Evolutionary conservation across 345 rosid genomes (phyloP), one percentile per base, ranked within the genome.

Genomic region (Euphorbia pulcherrima): DNA sequence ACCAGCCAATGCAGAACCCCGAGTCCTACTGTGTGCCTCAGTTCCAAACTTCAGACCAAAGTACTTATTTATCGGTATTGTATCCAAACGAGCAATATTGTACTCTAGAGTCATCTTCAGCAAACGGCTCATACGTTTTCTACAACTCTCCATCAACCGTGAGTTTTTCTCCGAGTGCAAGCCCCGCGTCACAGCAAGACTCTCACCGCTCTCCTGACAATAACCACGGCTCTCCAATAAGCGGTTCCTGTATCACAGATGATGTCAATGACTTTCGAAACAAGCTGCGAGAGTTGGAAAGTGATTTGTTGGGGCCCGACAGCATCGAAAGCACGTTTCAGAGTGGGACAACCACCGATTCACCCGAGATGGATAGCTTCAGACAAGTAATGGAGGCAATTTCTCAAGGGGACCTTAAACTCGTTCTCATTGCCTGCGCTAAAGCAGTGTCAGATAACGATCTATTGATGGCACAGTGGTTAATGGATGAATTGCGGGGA

Each of bases 271-370:
- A 89, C 59, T 78, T 86, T 16, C 79, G 55, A 81, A 82, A 81
- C 76, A 92, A 88, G 90, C 78, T 92, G 75, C 86, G 78, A 70
- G 97, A 92, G 66, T 63, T 92, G 21, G 97, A 92, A 74, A 83
- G 83, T 10, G 92, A 72, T 58, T 90, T 92, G 97, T 74, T 92
- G 71, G 98, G 93, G 39, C 90, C 97, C 41, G 82, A 80, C 64
- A 73, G 80, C 61, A 73, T 77, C 53, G 77, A 82, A 53, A 82
- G 79, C 70, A 61, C 52, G 60, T 46, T 76, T 20, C 77, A 63
- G 56, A 60, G 46, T 46, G 76, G 74, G 65, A 68, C 65, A 17
- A 46, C 41, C 58, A 51, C 55, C 4, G 67, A 62, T 39, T 69
- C 74, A 21, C 67, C 71, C 7, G 83, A 68, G 53, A 78, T 80